Evolutionary conservation across 2,329 filamentous ascomycete species (phyloP).

Genomic region (Penicillium fuscoglaucum): DNA sequence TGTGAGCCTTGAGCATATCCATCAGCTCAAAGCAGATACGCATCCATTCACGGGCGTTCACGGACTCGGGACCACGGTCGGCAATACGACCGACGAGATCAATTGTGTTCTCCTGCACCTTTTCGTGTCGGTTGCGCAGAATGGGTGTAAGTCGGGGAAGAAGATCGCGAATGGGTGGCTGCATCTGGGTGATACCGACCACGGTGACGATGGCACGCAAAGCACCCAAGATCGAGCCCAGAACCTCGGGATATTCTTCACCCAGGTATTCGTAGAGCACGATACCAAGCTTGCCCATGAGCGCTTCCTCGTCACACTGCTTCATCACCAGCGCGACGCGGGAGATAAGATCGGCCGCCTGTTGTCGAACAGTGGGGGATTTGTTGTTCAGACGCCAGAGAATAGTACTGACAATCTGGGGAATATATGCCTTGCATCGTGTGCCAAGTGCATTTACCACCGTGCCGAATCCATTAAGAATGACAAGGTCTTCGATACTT

Average conservation of each 20-base stretch:
- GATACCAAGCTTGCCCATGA: slow-evolving; percentile 92
- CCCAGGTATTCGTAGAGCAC: slow-evolving; percentile 97
- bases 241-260: slow-evolving; percentile 96
- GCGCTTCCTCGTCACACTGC: slow-evolving; percentile 91
- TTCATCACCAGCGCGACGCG: slow-evolving; percentile 99
- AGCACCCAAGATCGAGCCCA: slow-evolving; percentile 93
- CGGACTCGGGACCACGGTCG: slow-evolving; percentile 91
- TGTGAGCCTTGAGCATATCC: slow-evolving; percentile 99
- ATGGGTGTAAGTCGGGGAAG: slow-evolving; percentile 96
- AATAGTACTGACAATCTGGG: slow-evolving; percentile 95
- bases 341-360: slow-evolving; percentile 93
- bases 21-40: slow-evolving; percentile 98
- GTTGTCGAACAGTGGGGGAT: slow-evolving; percentile 91
- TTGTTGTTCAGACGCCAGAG: slow-evolving; percentile 98
- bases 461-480: slow-evolving; percentile 96
- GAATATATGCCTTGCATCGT: slow-evolving; percentile 92
- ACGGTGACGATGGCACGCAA: slow-evolving; percentile 96
- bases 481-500: slow-evolving; percentile 90
- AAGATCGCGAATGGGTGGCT: slow-evolving; percentile 94
- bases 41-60: slow-evolving; percentile 99
- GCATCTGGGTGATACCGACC: slow-evolving; percentile 97
- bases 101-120: slow-evolving; percentile 98
- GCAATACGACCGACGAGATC: slow-evolving; percentile 97
- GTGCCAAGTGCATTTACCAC: slow-evolving; percentile 93
- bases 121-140: slow-evolving; percentile 95